Conservation (phyloP, 139 green algal genomes). For the Micractinium sp. region DNA sequence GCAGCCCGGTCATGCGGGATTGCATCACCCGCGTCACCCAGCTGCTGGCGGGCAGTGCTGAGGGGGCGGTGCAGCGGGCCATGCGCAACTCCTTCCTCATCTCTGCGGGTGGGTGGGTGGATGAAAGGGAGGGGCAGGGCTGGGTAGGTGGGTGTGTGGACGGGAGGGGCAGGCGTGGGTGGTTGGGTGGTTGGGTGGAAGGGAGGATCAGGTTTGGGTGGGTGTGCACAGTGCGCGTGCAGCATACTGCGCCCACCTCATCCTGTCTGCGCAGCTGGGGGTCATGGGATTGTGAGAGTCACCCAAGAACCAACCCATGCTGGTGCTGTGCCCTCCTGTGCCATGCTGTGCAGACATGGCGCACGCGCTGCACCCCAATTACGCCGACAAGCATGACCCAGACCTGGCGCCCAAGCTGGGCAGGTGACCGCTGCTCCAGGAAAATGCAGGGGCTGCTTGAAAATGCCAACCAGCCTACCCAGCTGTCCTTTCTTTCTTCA, state of each 20-base stretch:
- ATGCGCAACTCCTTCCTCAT: slow-evolving; percentile 83
- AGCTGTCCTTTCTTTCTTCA: too few species aligned
- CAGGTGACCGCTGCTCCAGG: not conserved
- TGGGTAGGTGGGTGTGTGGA: too few species aligned
- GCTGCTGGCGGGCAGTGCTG: slow-evolving; percentile 53
- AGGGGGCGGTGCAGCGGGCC: slow-evolving; percentile 73
- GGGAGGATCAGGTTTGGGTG: too few species aligned
- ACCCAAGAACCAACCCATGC: slow-evolving; percentile 64
- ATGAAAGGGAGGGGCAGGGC: too few species aligned
- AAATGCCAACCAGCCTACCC: too few species aligned
- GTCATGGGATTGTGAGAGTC: slow-evolving; percentile 51
- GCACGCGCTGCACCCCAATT: slow-evolving; percentile 95
- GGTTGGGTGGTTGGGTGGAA: too few species aligned
- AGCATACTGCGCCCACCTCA: too few species aligned
- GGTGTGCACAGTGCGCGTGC: too few species aligned
- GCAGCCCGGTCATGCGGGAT: slow-evolving; percentile 90
- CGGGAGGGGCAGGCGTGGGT: too few species aligned
- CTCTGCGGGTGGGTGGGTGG: slow-evolving; percentile 54
- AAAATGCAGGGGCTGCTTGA: too few species aligned
- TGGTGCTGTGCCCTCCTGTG: slow-evolving; percentile 53
- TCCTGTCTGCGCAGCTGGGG: too few species aligned
- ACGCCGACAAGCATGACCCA: slow-evolving; percentile 75
- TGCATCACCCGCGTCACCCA: slow-evolving; percentile 80
- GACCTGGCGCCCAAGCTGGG: slow-evolving; percentile 79
- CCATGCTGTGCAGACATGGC: slow-evolving; percentile 91